A percentile compares a stretch with the other conserved stretches of the same genome.
Evolutionary conservation across 352 stramenopile genomes (phyloP).

Genomic region (Halophytophthora batemanensis): DNA sequence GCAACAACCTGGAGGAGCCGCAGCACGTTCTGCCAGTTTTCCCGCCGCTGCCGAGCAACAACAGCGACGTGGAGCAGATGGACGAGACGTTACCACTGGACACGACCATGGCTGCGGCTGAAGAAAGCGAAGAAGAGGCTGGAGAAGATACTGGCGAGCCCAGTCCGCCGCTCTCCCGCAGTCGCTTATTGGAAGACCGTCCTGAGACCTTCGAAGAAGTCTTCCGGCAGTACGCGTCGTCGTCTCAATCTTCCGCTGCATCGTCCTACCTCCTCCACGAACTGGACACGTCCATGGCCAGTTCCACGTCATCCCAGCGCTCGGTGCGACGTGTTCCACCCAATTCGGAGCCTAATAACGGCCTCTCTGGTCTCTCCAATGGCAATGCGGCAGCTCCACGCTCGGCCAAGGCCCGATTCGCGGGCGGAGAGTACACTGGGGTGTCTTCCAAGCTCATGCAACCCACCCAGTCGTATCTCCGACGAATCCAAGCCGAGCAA

Average conservation of each 20-base stretch:
- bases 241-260: conserved; percentile 41
- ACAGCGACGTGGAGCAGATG: conserved; percentile 28
- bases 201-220: conserved; percentile 57
- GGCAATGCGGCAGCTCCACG: neutral
- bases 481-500: conserved; percentile 60
- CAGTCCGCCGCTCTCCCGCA: conserved; percentile 26
- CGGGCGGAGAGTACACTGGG: conserved; percentile 10
- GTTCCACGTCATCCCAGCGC: conserved; percentile 24
- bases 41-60: conserved; percentile 5
- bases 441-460: conserved; percentile 56
- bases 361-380: neutral
- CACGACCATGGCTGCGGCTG: conserved; percentile 27
- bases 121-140: conserved; percentile 12
- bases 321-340: conserved; percentile 16
- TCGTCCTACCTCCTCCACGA: conserved; percentile 46
- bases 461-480: conserved; percentile 63
- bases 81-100: conserved; percentile 44
- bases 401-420: conserved; percentile 10
- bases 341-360: conserved; percentile 4
- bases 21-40: too few species aligned
- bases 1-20: conserved; percentile 5
- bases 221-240: conserved; percentile 53
- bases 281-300: conserved; percentile 34
- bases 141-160: conserved; percentile 20
- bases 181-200: conserved; percentile 34